Evolutionary conservation across 176 grass and related monocot genomes (phyloP).

Genomic region (Rhynchospora breviuscula): DNA sequence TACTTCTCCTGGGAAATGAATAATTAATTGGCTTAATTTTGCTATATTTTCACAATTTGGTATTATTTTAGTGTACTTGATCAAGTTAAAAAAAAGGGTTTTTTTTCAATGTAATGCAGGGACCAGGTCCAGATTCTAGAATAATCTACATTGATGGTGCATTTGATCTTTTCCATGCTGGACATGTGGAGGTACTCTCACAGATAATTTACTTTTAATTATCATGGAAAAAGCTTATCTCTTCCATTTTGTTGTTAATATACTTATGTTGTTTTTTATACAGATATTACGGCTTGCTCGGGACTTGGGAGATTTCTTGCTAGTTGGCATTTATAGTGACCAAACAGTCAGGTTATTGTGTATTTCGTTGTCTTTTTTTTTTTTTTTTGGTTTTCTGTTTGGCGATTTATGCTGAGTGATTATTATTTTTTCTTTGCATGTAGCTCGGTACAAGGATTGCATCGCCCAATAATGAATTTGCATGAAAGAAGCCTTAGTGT

Average conservation of each 20-base stretch:
- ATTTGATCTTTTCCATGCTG: conserved; percentile 97
- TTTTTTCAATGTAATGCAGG: conserved; percentile 31
- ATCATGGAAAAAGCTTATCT: background rate
- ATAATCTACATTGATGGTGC: conserved; percentile 92
- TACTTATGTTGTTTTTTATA: background rate
- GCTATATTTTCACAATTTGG: background rate
- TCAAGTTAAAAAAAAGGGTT: background rate
- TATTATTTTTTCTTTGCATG: background rate
- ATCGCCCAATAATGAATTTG: conserved; percentile 95
- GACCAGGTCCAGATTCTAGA: conserved; percentile 71
- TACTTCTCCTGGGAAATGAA: background rate
- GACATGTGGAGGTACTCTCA: conserved; percentile 76
- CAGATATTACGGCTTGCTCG: conserved; percentile 81
- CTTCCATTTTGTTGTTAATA: conserved; percentile 8
- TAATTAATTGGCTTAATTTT: background rate
- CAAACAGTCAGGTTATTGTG: conserved; percentile 76
- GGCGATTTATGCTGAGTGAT: background rate
- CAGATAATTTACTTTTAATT: background rate
- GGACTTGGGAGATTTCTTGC: conserved; percentile 83
- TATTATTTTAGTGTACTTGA: background rate
- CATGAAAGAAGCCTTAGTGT: conserved; percentile 94
- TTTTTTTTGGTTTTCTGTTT: background rate
- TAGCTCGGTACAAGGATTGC: conserved; percentile 66
- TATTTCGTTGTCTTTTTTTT: background rate
- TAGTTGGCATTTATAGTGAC: conserved; percentile 89